phyloP scores from a whole-genome alignment of 108 stramenopile genomes.

The Fistulifera solaris region DNA sequence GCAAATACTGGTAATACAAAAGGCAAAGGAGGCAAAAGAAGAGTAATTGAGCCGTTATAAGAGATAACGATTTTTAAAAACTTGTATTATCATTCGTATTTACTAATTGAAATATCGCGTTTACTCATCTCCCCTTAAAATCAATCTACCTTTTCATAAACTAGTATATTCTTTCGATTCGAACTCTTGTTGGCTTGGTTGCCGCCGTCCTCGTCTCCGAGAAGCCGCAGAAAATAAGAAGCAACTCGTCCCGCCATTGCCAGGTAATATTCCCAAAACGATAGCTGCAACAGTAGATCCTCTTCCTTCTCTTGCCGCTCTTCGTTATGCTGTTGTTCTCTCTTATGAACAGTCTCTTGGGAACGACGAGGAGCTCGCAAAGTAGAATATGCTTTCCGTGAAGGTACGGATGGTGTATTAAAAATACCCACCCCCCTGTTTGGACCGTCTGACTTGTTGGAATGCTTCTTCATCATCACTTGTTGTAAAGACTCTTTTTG shows the following conservation, averaged over 20 bases:
- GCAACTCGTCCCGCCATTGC: conserved; percentile 5
- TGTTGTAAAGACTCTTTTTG: conserved; percentile 7
- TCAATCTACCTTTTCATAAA: too few relatives aligned
- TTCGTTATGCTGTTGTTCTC: neutral
- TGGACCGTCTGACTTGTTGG: neutral
- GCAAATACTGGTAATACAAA: neutral
- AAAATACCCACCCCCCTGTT: neutral
- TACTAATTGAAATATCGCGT: too few relatives aligned
- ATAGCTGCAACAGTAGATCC: neutral
- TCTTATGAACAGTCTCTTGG: neutral
- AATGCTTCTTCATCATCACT: neutral
- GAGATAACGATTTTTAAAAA: too few relatives aligned
- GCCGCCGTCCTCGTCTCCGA: conserved; percentile 6
- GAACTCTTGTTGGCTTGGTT: too few relatives aligned
- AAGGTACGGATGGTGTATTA: neutral
- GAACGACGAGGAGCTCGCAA: neutral
- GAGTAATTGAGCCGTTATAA: conserved; percentile 10
- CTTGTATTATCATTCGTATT: too few relatives aligned
- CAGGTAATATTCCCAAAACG: conserved; percentile 9
- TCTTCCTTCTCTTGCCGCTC: neutral
- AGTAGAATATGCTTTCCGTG: neutral
- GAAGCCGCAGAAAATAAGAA: neutral
- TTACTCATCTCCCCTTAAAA: too few relatives aligned
- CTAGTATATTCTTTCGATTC: too few relatives aligned
- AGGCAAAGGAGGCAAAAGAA: conserved; percentile 6